Conservation (phyloP, 257 asterid species). For the Solanum pinnatisectum region DNA sequence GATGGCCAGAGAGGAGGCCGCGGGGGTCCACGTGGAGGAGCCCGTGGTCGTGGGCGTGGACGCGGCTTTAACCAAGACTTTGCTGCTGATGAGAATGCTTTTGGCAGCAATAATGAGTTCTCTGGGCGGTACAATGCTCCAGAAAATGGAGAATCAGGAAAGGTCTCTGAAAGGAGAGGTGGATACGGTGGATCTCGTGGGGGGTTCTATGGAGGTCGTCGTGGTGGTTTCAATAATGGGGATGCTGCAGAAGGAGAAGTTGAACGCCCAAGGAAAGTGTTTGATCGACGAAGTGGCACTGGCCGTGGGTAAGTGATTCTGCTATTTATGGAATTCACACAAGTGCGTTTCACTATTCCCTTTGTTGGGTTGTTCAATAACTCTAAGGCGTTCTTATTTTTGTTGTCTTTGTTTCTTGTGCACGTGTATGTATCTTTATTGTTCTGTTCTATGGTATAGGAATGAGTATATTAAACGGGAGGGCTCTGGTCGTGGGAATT, state of each 20-base stretch:
- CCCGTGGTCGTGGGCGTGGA: slow-evolving; percentile 19
- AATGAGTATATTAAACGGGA: slow-evolving; percentile 47
- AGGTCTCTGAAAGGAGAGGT: slow-evolving; percentile 17
- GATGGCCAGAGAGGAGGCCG: slow-evolving; percentile 29
- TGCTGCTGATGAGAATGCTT: slow-evolving; percentile 18
- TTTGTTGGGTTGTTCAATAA: background rate
- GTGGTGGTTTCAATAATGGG: slow-evolving; percentile 27
- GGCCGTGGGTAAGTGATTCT: slow-evolving; percentile 29
- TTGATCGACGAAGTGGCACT: slow-evolving; percentile 35
- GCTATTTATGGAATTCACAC: background rate
- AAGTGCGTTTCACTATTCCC: background rate
- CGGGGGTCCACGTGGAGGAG: slow-evolving; percentile 21
- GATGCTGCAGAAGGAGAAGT: slow-evolving; percentile 12
- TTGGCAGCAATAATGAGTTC: slow-evolving; percentile 22
- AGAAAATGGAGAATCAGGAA: slow-evolving; percentile 23
- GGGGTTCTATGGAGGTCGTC: slow-evolving; percentile 22
- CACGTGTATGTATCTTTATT: background rate
- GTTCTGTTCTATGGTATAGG: slow-evolving; percentile 8
- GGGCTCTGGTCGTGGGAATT: slow-evolving; percentile 66
- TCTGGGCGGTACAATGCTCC: slow-evolving; percentile 10
- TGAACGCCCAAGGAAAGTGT: slow-evolving; percentile 17
- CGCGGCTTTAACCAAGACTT: slow-evolving; percentile 29
- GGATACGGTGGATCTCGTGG: slow-evolving; percentile 23
- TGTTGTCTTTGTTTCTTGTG: background rate
- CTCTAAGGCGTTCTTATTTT: background rate